A percentile compares a stretch with the other conserved stretches of the same genome.
Evolutionary conservation across 257 asterid species (phyloP).

Genomic region (Plantago major): DNA sequence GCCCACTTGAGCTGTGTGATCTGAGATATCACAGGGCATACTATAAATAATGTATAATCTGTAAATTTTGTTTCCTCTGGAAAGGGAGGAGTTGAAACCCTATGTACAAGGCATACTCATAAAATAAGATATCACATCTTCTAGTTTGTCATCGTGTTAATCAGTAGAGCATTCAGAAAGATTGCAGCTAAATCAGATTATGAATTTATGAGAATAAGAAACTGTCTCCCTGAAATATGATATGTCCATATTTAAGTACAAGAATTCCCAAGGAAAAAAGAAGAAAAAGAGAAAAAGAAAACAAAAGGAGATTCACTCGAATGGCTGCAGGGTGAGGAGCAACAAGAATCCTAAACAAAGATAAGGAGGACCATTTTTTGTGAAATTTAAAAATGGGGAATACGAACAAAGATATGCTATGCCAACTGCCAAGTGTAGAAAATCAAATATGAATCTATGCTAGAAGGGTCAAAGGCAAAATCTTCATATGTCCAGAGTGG

Average conservation of each 20-base stretch:
- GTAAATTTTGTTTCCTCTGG: background rate
- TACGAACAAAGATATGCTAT: no score
- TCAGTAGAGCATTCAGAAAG: slow-evolving; percentile 1
- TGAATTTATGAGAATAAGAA: slow-evolving; percentile 9
- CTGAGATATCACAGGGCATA: slow-evolving; percentile 37
- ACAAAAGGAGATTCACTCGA: no score
- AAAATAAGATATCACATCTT: slow-evolving; percentile 7
- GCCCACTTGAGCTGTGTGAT: slow-evolving; percentile 95
- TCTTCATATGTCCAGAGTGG: no score
- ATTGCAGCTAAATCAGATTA: slow-evolving; percentile 9
- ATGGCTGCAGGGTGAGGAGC: background rate
- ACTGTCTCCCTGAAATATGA: background rate
- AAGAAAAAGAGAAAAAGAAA: background rate
- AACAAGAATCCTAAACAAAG: background rate
- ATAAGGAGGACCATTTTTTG: background rate
- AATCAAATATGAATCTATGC: no score
- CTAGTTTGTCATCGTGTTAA: background rate
- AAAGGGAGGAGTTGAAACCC: slow-evolving; percentile 8
- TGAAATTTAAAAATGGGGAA: no score
- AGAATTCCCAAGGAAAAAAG: background rate
- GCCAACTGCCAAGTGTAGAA: no score
- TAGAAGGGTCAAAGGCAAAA: no score
- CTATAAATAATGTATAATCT: slow-evolving; percentile 16
- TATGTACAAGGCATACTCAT: slow-evolving; percentile 9
- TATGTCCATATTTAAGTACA: background rate